Evolutionary conservation across 2,329 filamentous ascomycete genomes (phyloP), one percentile per base, ranked within the genome.

Genomic region (Incumbomyces lentus): DNA sequence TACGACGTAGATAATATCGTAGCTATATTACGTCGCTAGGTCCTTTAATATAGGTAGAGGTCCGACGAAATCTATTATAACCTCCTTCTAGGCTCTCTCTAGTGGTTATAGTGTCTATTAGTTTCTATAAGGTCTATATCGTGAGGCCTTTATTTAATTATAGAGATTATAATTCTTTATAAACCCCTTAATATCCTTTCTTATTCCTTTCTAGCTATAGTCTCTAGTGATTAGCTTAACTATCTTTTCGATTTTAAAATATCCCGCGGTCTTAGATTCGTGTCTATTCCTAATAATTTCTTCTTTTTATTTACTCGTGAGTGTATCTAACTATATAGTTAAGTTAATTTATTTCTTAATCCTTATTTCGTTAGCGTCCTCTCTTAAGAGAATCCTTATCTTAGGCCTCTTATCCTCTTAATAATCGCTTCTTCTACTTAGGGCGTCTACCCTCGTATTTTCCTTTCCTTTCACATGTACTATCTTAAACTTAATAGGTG

Each of bases 61-160:
- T n/a, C n/a, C n/a, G n/a, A n/a, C n/a, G n/a, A n/a, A n/a, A n/a
- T n/a, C n/a, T n/a, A n/a, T n/a, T n/a, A n/a, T n/a, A n/a, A n/a
- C n/a, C n/a, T n/a, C n/a, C n/a, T n/a, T 4, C 33, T 33, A 48
- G 14, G 17, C 54, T 53, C 52, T 49, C 47, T 52, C 54, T 38
- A 51, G 35, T 4, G 10, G 16, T 19, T 29, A 48, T 52, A 6
- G 18, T 2, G 31, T 35, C 13, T 39, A 31, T 43, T 46, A 31
- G 37, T 44, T 8, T n/a, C 47, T 2, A 44, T 47, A 52, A 26
- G 31, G 46, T 40, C 49, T 50, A 49, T 52, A 39, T 39, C 22
- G 16, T 39, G n/a, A 17, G 17, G 48, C 17, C 26, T 46, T 52
- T 13, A n/a, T 37, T 44, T 52, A 49, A 16, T 44, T 17, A 14